A percentile compares a stretch with the other conserved stretches of the same genome.
phyloP scores from a whole-genome alignment of 176 grass and related monocot species.

The Cymbopogon citratus region DNA sequence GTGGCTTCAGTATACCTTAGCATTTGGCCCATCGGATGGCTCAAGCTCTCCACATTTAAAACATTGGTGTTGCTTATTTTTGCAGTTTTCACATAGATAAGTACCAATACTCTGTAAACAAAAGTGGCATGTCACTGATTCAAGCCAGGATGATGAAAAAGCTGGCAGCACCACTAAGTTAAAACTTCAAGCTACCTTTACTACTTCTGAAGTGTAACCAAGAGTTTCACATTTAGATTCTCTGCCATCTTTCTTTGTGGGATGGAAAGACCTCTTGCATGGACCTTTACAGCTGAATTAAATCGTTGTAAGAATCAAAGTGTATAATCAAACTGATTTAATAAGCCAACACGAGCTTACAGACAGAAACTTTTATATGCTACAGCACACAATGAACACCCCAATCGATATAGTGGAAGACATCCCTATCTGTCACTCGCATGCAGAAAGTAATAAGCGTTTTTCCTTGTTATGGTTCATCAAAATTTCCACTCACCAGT shows the following conservation, averaged over 20 bases:
- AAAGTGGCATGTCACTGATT: not conserved
- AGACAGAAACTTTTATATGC: not conserved
- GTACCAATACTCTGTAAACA: constrained; percentile 41
- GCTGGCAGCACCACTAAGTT: not conserved
- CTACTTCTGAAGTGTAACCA: constrained; percentile 41
- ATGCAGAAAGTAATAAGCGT: not conserved
- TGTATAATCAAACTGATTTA: not conserved
- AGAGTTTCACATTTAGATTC: constrained; percentile 54
- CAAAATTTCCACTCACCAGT: not conserved
- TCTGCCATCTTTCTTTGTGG: constrained; percentile 43
- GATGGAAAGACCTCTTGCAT: constrained; percentile 79
- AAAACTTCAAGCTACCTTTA: constrained; percentile 34
- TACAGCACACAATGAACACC: not conserved
- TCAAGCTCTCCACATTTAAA: constrained; percentile 64
- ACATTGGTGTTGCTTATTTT: constrained; percentile 72
- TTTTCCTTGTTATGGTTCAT: not conserved
- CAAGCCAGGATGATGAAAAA: not conserved
- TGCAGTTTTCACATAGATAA: constrained; percentile 61
- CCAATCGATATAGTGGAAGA: not conserved
- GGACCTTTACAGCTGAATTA: constrained; percentile 62
- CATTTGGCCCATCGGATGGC: constrained; percentile 57
- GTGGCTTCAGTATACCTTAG: constrained; percentile 47
- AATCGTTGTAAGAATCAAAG: constrained; percentile 1
- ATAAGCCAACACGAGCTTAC: not conserved
- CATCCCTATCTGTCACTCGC: not conserved